Percentiles rank a stretch among this genome's conserved stretches.
phyloP scores from a whole-genome alignment of 1,284 basidiomycete genomes.

The Crepidotus sp. region DNA sequence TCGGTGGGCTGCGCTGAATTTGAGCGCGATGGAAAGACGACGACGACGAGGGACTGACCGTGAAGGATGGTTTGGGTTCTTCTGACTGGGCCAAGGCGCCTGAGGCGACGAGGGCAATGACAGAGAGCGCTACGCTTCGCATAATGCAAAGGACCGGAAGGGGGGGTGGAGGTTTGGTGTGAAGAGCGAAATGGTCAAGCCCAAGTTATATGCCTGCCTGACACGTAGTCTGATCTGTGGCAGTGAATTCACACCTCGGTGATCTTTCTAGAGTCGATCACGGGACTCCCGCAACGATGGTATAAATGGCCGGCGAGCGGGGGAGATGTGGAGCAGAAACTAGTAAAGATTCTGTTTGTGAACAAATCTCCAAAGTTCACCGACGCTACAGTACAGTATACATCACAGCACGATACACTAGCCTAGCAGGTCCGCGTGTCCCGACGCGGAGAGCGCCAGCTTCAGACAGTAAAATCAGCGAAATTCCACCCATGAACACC shows the following conservation, averaged over 20 bases:
- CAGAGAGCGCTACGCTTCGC: slow-evolving; percentile 78
- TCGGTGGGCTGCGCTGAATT: slow-evolving; percentile 53
- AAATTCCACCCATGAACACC: slow-evolving; percentile 12
- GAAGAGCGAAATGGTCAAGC: too few relatives aligned
- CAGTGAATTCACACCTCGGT: too few relatives aligned
- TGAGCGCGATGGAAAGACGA: slow-evolving; percentile 13
- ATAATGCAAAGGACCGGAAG: slow-evolving; percentile 64
- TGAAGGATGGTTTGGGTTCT: slow-evolving; percentile 56
- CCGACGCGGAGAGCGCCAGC: slow-evolving; percentile 85
- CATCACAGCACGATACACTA: slow-evolving; percentile 22
- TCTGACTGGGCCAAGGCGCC: slow-evolving; percentile 51
- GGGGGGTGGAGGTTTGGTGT: too few relatives aligned
- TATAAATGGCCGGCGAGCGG: too few relatives aligned
- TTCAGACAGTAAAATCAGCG: slow-evolving; percentile 21
- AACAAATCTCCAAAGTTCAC: slow-evolving; percentile 3
- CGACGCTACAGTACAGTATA: slow-evolving; percentile 13
- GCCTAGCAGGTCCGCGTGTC: slow-evolving; percentile 81
- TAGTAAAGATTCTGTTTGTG: too few relatives aligned
- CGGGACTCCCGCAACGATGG: too few relatives aligned
- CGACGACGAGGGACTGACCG: slow-evolving; percentile 34
- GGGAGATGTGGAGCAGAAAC: too few relatives aligned
- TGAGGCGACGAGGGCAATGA: slow-evolving; percentile 57
- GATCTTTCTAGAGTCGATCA: too few relatives aligned
- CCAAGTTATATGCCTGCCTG: too few relatives aligned
- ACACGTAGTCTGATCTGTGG: too few relatives aligned